A percentile compares a stretch with the other conserved stretches of the same genome.
phyloP scores from a whole-genome alignment of 2,329 filamentous ascomycete species.

The Fonsecaea monophora region DNA sequence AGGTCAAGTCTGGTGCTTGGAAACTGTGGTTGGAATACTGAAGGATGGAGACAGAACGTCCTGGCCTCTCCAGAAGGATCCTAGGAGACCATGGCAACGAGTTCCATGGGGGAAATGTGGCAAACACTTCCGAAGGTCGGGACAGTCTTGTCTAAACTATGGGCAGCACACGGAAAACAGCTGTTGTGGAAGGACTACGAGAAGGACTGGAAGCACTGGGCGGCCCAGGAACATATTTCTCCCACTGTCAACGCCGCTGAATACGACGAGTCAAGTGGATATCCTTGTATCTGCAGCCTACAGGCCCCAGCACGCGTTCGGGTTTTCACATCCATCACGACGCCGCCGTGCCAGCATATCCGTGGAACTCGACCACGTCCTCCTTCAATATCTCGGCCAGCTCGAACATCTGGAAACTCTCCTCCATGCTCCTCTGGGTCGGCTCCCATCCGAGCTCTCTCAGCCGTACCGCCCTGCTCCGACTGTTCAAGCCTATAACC shows the following conservation, averaged over 20 bases:
- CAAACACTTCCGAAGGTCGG: not conserved
- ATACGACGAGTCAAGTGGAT: not conserved
- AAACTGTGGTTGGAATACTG: not conserved
- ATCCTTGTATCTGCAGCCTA: not conserved
- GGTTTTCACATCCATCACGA: not conserved
- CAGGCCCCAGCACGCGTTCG: not conserved
- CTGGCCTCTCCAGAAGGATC: not conserved
- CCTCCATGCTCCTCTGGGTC: conserved; percentile 51
- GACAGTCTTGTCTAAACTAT: not conserved
- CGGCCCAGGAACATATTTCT: not conserved
- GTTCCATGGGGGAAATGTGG: not conserved
- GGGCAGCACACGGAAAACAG: not conserved
- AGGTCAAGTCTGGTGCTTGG: not conserved
- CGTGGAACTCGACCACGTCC: conserved; percentile 5
- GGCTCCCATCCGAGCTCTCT: conserved; percentile 55
- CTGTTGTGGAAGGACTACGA: not conserved
- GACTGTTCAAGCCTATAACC: conserved; percentile 53
- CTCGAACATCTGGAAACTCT: conserved; percentile 53
- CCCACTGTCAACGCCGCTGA: not conserved
- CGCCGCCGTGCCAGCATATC: conserved; percentile 8
- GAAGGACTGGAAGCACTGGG: not conserved
- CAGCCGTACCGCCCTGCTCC: conserved; percentile 54
- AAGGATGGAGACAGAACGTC: not conserved
- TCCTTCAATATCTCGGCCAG: conserved; percentile 32
- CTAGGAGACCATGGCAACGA: not conserved